Percentiles rank a stretch among this genome's conserved stretches.
phyloP scores from a whole-genome alignment of 2,329 filamentous ascomycete genomes.

The Penicillium sumatraense region DNA sequence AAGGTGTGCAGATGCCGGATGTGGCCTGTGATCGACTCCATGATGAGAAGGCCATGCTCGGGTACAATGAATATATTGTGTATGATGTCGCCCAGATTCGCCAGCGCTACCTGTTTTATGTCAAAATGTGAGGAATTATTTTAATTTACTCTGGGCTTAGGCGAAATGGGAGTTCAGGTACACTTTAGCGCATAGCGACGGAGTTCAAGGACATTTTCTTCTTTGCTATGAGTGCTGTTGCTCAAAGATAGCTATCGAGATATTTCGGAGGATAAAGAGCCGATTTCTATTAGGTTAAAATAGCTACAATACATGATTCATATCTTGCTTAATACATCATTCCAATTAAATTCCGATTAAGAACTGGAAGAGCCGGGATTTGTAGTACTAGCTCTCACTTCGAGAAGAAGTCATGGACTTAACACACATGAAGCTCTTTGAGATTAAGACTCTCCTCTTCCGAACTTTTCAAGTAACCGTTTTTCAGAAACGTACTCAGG shows the following conservation, averaged over 20 bases:
- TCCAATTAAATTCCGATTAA: too few species aligned
- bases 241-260: too few species aligned
- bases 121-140: constrained; percentile 37
- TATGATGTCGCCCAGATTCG: constrained; percentile 55
- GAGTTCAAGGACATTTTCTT: not conserved
- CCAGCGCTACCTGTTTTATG: constrained; percentile 50
- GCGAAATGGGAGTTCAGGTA: not conserved
- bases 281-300: too few species aligned
- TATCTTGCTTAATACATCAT: too few species aligned
- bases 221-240: too few species aligned
- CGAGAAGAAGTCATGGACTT: too few species aligned
- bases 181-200: not conserved
- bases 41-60: constrained; percentile 9
- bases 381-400: too few species aligned
- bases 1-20: constrained; percentile 68
- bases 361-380: too few species aligned
- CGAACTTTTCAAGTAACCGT: constrained; percentile 12
- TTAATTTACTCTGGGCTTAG: not conserved
- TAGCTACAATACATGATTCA: too few species aligned
- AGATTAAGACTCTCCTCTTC: constrained; percentile 15
- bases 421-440: constrained; percentile 18
- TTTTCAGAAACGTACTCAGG: constrained; percentile 3
- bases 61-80: constrained; percentile 55
- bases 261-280: too few species aligned
- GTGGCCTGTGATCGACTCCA: constrained; percentile 9